A percentile compares a stretch with the other conserved stretches of the same genome.
phyloP scores from a whole-genome alignment of 2,329 filamentous ascomycete species.

The Amauroascus niger region DNA sequence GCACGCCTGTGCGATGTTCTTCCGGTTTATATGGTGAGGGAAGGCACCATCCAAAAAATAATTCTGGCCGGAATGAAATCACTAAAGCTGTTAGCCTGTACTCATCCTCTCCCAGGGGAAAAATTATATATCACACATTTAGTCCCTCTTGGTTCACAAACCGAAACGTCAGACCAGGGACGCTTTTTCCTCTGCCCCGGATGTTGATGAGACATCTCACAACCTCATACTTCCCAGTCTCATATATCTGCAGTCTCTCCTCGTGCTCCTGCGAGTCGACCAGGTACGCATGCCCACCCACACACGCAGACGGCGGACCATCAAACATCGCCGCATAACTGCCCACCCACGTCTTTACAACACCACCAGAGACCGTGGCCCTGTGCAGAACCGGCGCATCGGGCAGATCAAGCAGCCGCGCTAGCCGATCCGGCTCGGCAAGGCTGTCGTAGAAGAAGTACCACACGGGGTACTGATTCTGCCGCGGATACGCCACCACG shows the following conservation, averaged over 20 bases:
- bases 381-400: conserved; percentile 9
- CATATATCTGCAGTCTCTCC: background rate
- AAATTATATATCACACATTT: too few relatives aligned
- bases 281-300: background rate
- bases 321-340: conserved; percentile 36
- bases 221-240: conserved; percentile 3
- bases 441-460: conserved; percentile 40
- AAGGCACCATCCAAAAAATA: too few relatives aligned
- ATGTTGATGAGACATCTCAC: conserved; percentile 3
- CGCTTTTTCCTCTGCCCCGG: background rate
- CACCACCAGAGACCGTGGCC: conserved; percentile 26
- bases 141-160: too few relatives aligned
- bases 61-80: too few relatives aligned
- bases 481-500: conserved; percentile 18
- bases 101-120: too few relatives aligned
- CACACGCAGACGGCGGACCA: conserved; percentile 8
- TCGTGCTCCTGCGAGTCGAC: background rate
- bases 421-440: conserved; percentile 18
- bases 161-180: background rate
- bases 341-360: conserved; percentile 29
- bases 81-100: too few relatives aligned
- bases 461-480: conserved; percentile 31
- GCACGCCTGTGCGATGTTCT: too few relatives aligned
- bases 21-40: too few relatives aligned
- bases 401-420: background rate